phyloP scores from a whole-genome alignment of 176 grass and related monocot species.

The Secale cereale region DNA sequence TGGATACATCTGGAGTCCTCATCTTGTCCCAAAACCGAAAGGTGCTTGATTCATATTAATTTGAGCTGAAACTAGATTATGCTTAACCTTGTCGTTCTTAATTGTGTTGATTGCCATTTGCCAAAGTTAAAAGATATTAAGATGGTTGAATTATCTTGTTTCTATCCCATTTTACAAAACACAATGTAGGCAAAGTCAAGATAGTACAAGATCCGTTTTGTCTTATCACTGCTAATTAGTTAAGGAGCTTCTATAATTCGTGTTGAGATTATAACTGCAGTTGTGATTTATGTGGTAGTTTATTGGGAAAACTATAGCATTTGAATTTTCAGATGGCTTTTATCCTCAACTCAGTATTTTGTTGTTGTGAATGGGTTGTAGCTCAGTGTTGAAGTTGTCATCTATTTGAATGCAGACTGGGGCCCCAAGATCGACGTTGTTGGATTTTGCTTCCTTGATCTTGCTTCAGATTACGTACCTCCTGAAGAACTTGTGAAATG shows the following conservation, averaged over 20 bases:
- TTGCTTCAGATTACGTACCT: conserved; percentile 86
- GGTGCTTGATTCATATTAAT: conserved; percentile 34
- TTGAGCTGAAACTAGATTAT: conserved; percentile 22
- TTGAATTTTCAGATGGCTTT: neutral
- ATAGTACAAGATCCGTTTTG: neutral
- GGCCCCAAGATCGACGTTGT: conserved; percentile 91
- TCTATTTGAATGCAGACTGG: conserved; percentile 70
- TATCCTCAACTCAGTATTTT: neutral
- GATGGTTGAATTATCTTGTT: neutral
- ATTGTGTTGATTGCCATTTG: conserved; percentile 1
- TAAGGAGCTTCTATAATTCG: neutral
- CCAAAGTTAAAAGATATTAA: neutral
- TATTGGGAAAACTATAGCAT: neutral
- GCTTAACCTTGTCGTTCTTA: conserved; percentile 23
- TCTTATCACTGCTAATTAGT: neutral
- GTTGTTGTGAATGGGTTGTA: neutral
- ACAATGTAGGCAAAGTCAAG: neutral
- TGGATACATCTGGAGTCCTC: conserved; percentile 97
- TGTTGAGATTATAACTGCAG: neutral
- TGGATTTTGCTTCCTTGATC: conserved; percentile 98
- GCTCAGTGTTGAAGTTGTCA: neutral
- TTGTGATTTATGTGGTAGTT: conserved; percentile 3
- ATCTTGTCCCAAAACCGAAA: conserved; percentile 97
- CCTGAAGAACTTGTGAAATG: conserved; percentile 81
- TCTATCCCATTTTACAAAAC: conserved; percentile 1